These are phyloP conservation scores for Monilinia aucupariae DNA, from an alignment of 2,329 filamentous ascomycete species.

Conservation along the genomic window DNA sequence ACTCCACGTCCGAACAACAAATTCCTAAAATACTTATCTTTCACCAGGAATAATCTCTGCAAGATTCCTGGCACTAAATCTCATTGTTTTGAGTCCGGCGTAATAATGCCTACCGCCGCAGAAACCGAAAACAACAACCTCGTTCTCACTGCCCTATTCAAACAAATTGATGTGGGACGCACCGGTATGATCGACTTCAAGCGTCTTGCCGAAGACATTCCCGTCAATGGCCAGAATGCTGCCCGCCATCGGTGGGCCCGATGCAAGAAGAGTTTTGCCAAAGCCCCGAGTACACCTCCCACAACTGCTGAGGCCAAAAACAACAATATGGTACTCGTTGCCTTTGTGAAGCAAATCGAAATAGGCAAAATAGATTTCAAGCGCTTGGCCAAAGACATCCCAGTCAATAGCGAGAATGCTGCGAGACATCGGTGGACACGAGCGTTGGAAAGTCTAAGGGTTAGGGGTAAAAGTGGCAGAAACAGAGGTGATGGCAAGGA, in stretches of 20 bases:
- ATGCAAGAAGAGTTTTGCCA: not conserved
- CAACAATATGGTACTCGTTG: not conserved
- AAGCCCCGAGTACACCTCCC: too few species aligned
- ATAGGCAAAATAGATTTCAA: not conserved
- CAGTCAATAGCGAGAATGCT: not conserved
- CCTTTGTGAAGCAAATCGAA: not conserved
- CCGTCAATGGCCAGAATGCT: not conserved
- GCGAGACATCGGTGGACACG: not conserved
- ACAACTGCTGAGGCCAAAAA: not conserved
- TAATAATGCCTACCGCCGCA: not conserved
- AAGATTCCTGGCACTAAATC: not conserved
- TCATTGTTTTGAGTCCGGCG: not conserved
- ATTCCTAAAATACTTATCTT: not conserved
- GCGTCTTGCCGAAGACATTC: not conserved
- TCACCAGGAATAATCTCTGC: not conserved
- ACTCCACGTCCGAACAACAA: not conserved
- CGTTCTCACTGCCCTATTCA: conserved; percentile 2
- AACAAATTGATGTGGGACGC: not conserved
- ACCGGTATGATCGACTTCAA: not conserved
- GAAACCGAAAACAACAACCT: not conserved
- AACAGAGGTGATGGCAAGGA: not conserved
- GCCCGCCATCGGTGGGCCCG: not conserved
- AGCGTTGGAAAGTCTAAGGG: not conserved
- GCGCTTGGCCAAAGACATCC: not conserved
- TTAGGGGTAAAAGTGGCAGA: not conserved